Conservation (phyloP, 2,329 filamentous ascomycete genomes). For the Pyrenochaeta sp. region DNA sequence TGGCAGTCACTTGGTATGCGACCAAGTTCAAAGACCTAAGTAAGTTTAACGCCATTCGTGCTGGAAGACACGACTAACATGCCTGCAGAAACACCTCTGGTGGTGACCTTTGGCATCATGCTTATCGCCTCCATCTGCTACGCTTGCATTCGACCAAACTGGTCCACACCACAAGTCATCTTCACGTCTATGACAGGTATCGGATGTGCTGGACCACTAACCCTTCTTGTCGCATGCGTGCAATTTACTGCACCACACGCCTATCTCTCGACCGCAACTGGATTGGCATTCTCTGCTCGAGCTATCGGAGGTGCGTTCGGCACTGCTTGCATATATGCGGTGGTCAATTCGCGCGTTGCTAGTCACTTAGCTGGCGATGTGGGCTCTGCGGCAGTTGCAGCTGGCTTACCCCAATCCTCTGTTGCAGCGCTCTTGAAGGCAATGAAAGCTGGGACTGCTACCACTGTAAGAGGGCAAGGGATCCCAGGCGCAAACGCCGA, state of each 20-base stretch:
- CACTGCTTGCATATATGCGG: constrained; percentile 39
- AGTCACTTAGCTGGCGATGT: constrained; percentile 31
- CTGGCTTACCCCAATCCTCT: constrained; percentile 30
- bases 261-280: constrained; percentile 39
- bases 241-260: constrained; percentile 43
- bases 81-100: constrained; percentile 30
- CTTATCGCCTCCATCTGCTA: constrained; percentile 36
- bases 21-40: constrained; percentile 40
- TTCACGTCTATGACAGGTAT: constrained; percentile 38
- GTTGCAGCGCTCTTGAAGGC: constrained; percentile 24
- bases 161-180: constrained; percentile 33
- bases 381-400: constrained; percentile 25
- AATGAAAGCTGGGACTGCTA: constrained; percentile 23
- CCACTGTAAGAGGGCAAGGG: constrained; percentile 13
- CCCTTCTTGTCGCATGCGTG: constrained; percentile 40
- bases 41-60: constrained; percentile 1
- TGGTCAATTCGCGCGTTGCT: constrained; percentile 33
- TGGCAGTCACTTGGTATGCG: constrained; percentile 36
- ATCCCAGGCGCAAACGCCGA: constrained; percentile 22
- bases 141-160: constrained; percentile 32
- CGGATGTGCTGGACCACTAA: constrained; percentile 38
- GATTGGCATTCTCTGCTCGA: constrained; percentile 42
- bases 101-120: constrained; percentile 37
- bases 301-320: constrained; percentile 44
- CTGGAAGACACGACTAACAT: not conserved